Percentiles rank a stretch among this genome's conserved stretches.
phyloP scores from a whole-genome alignment of 495 filamentous ascomycete genomes.

The Neurospora pannonica region DNA sequence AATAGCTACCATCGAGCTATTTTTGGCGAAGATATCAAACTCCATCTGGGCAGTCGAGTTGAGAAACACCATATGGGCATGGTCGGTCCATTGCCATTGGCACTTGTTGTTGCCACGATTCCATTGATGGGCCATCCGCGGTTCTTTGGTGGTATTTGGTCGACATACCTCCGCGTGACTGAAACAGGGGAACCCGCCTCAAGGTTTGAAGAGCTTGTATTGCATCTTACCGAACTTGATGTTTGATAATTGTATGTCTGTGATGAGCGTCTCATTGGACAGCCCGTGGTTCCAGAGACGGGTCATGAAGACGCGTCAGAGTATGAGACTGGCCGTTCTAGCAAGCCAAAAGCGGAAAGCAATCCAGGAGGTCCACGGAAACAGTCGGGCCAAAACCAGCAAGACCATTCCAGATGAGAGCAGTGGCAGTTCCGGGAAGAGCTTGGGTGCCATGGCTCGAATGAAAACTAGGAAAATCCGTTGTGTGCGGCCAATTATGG shows the following conservation, averaged over 20 bases:
- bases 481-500: background rate
- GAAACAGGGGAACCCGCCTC: background rate
- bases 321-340: background rate
- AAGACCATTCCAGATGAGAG: background rate
- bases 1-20: background rate
- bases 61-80: background rate
- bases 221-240: background rate
- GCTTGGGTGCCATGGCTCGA: background rate
- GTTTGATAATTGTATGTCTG: background rate
- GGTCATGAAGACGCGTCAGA: background rate
- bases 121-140: background rate
- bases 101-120: background rate
- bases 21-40: background rate
- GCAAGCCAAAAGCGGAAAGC: background rate
- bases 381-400: background rate
- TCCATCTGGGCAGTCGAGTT: background rate
- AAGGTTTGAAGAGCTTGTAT: background rate
- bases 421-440: background rate
- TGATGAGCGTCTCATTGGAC: background rate
- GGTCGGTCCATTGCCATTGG: background rate
- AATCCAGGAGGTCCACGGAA: background rate
- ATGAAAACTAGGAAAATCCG: background rate
- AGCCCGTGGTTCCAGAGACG: background rate
- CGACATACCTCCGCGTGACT: background rate
- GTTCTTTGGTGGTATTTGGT: background rate